phyloP scores from a whole-genome alignment of 192 early-diverging fungal species.

The Glomus cerebriforme region DNA sequence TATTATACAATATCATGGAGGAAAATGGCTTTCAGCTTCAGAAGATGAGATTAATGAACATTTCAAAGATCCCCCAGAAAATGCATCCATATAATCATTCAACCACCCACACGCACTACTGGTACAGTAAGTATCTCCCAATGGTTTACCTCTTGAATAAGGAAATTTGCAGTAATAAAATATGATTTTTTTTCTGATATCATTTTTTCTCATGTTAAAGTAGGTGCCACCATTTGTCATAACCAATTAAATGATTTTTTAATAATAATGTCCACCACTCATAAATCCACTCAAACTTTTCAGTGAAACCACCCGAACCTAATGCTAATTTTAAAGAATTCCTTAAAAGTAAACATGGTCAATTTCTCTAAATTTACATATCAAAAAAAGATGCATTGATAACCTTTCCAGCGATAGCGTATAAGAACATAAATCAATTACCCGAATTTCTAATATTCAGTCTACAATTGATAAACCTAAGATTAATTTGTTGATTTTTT shows the following conservation, averaged over 20 bases:
- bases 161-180: too few species aligned
- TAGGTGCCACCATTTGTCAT: neutral
- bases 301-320: neutral
- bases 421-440: neutral
- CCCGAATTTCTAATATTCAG: neutral
- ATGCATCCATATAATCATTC: too few species aligned
- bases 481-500: neutral
- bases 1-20: too few species aligned
- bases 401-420: neutral
- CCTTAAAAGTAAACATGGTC: neutral
- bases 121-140: too few species aligned
- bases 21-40: too few species aligned
- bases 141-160: too few species aligned
- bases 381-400: constrained; percentile 6
- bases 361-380: neutral
- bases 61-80: too few species aligned
- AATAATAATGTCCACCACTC: neutral
- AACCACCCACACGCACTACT: too few species aligned
- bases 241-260: neutral
- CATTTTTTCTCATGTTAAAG: too few species aligned
- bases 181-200: too few species aligned
- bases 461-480: constrained; percentile 6
- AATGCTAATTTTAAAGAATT: neutral
- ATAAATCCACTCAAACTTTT: too few species aligned
- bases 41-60: too few species aligned